These are phyloP conservation scores for Candida easanensis DNA, from an alignment of 805 yeast species.

Conservation along the genomic window DNA sequence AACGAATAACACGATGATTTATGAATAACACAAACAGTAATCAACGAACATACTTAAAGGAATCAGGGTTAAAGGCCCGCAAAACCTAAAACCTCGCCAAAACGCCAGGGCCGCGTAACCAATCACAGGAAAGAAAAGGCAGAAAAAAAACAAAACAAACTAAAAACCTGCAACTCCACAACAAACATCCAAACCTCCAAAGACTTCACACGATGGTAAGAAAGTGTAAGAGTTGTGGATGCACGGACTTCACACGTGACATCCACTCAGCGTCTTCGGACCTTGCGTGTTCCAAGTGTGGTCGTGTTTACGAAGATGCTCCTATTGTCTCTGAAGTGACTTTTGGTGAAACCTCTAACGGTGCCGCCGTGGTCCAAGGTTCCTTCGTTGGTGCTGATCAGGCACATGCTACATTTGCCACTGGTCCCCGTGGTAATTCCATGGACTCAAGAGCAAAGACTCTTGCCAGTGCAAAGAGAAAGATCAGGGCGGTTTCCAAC, in stretches of 20 bases:
- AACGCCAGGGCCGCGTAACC: too few species aligned
- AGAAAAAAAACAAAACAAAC: not conserved
- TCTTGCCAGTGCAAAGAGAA: slow-evolving; percentile 73
- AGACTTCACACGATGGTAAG: not conserved
- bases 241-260: slow-evolving; percentile 51
- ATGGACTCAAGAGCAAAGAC: slow-evolving; percentile 90
- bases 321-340: slow-evolving; percentile 95
- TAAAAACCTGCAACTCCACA: not conserved
- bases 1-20: not conserved
- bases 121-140: too few species aligned
- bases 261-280: slow-evolving; percentile 65
- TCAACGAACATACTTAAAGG: too few species aligned
- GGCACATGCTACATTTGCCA: slow-evolving; percentile 62
- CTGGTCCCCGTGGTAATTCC: slow-evolving; percentile 66
- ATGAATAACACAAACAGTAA: not conserved
- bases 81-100: too few species aligned
- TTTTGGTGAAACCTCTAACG: slow-evolving; percentile 86
- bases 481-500: slow-evolving; percentile 75
- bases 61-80: too few species aligned
- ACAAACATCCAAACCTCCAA: not conserved
- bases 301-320: slow-evolving; percentile 84
- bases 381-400: slow-evolving; percentile 89
- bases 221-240: slow-evolving; percentile 49
- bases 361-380: slow-evolving; percentile 96
- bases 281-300: slow-evolving; percentile 78